Evolutionary conservation across 345 rosid genomes (phyloP).

Genomic region (Microthlaspi erraticum): DNA sequence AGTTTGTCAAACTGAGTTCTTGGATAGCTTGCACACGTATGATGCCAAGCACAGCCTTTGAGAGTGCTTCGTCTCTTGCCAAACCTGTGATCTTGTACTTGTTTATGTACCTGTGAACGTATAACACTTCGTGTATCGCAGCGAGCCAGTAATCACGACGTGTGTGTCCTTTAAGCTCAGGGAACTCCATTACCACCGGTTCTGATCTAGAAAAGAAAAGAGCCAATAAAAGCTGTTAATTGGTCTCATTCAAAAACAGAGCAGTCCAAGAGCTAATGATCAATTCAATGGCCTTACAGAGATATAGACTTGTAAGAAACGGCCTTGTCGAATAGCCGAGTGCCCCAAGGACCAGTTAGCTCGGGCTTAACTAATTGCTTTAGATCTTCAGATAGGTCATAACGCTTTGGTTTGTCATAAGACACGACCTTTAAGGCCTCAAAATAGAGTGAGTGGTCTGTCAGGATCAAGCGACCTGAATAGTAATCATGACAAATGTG

Average conservation of each 20-base stretch:
- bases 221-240: slow-evolving; percentile 33
- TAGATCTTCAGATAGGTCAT: slow-evolving; percentile 81
- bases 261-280: slow-evolving; percentile 2
- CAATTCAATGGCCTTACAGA: slow-evolving; percentile 60
- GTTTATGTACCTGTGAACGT: slow-evolving; percentile 68
- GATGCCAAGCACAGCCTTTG: slow-evolving; percentile 86
- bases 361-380: slow-evolving; percentile 92
- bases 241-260: slow-evolving; percentile 36
- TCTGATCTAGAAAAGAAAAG: slow-evolving; percentile 69
- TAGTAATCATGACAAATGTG: slow-evolving; percentile 23
- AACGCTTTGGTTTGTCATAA: slow-evolving; percentile 84
- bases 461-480: slow-evolving; percentile 83
- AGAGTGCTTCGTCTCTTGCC: slow-evolving; percentile 73
- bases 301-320: slow-evolving; percentile 81
- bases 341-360: slow-evolving; percentile 98
- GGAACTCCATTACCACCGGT: slow-evolving; percentile 87
- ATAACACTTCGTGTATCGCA: slow-evolving; percentile 73
- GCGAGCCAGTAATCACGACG: slow-evolving; percentile 97
- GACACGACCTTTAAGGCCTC: slow-evolving; percentile 91
- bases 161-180: slow-evolving; percentile 92
- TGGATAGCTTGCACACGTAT: slow-evolving; percentile 82
- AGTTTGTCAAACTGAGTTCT: slow-evolving; percentile 56
- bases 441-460: slow-evolving; percentile 91
- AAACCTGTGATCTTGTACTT: slow-evolving; percentile 71
- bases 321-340: slow-evolving; percentile 96